Conservation (phyloP, 768 basidiomycete species). For the Tubosaeta sp. region DNA sequence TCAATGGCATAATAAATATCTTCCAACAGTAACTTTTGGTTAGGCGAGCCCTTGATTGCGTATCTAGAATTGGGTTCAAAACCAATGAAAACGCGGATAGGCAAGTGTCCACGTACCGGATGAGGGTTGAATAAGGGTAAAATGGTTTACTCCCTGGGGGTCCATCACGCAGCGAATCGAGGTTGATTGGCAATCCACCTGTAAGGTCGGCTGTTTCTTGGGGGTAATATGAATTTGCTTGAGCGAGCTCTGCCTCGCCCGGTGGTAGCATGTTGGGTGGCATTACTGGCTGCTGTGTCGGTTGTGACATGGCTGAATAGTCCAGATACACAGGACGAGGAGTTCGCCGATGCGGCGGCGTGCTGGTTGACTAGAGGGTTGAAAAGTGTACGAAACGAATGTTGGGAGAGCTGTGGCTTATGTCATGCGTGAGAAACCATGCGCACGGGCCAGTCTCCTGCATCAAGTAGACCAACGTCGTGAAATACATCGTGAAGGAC, state of each 20-base stretch:
- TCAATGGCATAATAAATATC: constrained; percentile 93
- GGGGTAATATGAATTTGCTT: constrained; percentile 63
- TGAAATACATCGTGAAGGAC: constrained; percentile 23
- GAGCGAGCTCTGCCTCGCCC: constrained; percentile 46
- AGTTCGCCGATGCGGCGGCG: constrained; percentile 14
- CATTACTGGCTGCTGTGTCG: constrained; percentile 49
- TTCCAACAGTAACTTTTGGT: constrained; percentile 79
- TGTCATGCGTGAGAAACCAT: constrained; percentile 39
- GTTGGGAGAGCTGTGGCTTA: constrained; percentile 50
- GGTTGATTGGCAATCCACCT: constrained; percentile 80
- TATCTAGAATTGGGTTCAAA: constrained; percentile 47
- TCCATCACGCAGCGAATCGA: constrained; percentile 81
- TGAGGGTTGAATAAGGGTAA: constrained; percentile 88
- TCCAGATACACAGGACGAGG: constrained; percentile 10
- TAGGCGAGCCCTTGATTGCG: constrained; percentile 88
- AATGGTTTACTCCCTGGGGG: constrained; percentile 88
- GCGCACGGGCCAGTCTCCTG: constrained; percentile 55
- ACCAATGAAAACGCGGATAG: not conserved
- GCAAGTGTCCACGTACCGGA: constrained; percentile 54
- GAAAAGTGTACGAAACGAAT: constrained; percentile 31
- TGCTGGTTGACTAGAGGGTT: constrained; percentile 21
- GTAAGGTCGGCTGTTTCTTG: constrained; percentile 76
- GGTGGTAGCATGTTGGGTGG: constrained; percentile 61
- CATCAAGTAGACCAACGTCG: constrained; percentile 21
- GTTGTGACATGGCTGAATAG: constrained; percentile 44